phyloP scores from a whole-genome alignment of 495 filamentous ascomycete species.

The Penicillium diatomitis region DNA sequence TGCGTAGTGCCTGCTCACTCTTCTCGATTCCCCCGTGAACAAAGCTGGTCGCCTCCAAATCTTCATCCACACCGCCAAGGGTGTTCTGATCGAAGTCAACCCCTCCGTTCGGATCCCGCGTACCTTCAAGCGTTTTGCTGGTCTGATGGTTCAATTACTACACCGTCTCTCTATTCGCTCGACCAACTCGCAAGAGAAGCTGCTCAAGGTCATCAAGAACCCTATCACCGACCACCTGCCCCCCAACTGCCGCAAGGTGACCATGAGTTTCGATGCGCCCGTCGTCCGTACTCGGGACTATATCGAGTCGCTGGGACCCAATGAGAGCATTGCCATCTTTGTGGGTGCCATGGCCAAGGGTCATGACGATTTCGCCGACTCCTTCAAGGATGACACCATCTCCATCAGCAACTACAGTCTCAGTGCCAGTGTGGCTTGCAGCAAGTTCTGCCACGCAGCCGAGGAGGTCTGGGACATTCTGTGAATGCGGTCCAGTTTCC shows the following conservation, averaged over 20 bases:
- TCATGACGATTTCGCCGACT: conserved; percentile 87
- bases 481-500: conserved; percentile 27
- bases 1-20: conserved; percentile 82
- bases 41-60: conserved; percentile 96
- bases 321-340: conserved; percentile 94
- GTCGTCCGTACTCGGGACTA: conserved; percentile 86
- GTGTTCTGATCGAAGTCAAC: conserved; percentile 94
- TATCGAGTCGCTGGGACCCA: conserved; percentile 61
- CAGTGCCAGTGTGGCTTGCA: conserved; percentile 93
- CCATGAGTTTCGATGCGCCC: conserved; percentile 81
- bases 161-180: conserved; percentile 94
- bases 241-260: conserved; percentile 95
- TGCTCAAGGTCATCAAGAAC: conserved; percentile 94
- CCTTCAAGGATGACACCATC: conserved; percentile 92
- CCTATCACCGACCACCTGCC: conserved; percentile 95
- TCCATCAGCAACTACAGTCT: conserved; percentile 97
- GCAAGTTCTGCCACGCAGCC: conserved; percentile 97
- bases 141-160: conserved; percentile 97
- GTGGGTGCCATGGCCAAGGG: conserved; percentile 98
- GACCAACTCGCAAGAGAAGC: conserved; percentile 91
- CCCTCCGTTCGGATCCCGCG: conserved; percentile 93
- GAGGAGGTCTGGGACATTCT: conserved; percentile 95
- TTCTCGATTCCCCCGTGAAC: conserved; percentile 96
- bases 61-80: conserved; percentile 95
- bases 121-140: conserved; percentile 97